Evolutionary conservation across 108 stramenopile genomes (phyloP).

Genomic region (Cyclostephanos tholiformis): DNA sequence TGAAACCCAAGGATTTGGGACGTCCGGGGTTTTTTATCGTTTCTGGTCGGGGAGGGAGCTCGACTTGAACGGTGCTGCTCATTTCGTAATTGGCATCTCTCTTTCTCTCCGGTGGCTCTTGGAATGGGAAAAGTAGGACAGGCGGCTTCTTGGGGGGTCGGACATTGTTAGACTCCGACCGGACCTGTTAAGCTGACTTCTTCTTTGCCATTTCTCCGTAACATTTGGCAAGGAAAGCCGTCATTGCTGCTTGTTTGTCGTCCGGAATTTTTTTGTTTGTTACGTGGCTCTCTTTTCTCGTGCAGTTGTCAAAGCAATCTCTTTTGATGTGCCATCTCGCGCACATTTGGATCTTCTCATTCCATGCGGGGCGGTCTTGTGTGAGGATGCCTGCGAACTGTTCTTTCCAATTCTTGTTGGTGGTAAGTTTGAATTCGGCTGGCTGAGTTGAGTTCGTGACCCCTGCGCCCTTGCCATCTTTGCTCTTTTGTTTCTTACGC

Average conservation of each 20-base stretch:
- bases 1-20: not conserved
- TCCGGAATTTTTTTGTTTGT: not conserved
- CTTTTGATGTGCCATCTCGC: not conserved
- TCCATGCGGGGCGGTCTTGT: not conserved
- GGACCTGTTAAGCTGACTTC: not conserved
- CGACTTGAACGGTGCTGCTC: not conserved
- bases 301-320: slow-evolving; percentile 1
- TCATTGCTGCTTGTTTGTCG: not conserved
- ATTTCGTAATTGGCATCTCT: not conserved
- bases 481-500: not conserved
- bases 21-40: too few species aligned
- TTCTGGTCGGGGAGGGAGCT: not conserved
- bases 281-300: not conserved
- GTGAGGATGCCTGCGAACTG: not conserved
- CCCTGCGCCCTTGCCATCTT: not conserved
- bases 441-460: not conserved
- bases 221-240: not conserved
- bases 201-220: not conserved
- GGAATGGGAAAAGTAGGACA: not conserved
- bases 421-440: not conserved
- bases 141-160: not conserved
- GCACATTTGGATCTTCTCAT: not conserved
- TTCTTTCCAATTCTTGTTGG: not conserved
- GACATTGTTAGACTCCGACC: not conserved
- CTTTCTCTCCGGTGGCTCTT: not conserved